Conservation (phyloP, 1,284 basidiomycete species). For the Rhodotorula mucilaginosa region DNA sequence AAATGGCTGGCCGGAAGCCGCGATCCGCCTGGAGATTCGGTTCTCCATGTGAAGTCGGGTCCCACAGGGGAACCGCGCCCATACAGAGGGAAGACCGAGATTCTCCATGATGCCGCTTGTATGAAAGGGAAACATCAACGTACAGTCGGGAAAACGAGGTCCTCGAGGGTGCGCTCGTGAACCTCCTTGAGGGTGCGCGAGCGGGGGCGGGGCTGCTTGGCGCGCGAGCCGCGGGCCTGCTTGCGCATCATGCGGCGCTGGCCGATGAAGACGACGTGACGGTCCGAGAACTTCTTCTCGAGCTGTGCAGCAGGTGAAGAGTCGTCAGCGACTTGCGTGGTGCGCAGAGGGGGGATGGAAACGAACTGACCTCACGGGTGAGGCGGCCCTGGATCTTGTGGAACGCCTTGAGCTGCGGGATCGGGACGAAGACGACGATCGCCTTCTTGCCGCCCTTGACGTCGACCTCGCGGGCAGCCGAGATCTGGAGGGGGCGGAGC, state of each 20-base stretch:
- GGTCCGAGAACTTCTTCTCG: conserved; percentile 99
- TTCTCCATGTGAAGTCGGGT: not conserved
- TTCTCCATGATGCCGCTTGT: too few relatives aligned
- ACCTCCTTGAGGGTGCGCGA: conserved; percentile 95
- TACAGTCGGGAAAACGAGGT: conserved; percentile 94
- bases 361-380: conserved; percentile 16
- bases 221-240: conserved; percentile 87
- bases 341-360: not conserved
- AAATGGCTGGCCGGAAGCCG: not conserved
- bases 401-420: conserved; percentile 97
- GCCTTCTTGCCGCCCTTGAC: conserved; percentile 99
- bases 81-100: not conserved
- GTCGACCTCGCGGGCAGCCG: conserved; percentile 96
- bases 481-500: conserved; percentile 93
- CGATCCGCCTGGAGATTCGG: not conserved
- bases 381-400: conserved; percentile 90
- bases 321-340: not conserved
- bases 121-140: conserved; percentile 2
- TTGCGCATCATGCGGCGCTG: conserved; percentile 99
- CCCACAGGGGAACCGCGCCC: not conserved
- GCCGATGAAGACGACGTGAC: conserved; percentile 97
- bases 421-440: conserved; percentile 96
- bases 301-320: conserved; percentile 65
- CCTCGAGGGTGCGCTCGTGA: conserved; percentile 97
- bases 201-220: conserved; percentile 94